Evolutionary conservation across 179 eudicot genomes (phyloP).

Genomic region (Amaranthus tricolor): DNA sequence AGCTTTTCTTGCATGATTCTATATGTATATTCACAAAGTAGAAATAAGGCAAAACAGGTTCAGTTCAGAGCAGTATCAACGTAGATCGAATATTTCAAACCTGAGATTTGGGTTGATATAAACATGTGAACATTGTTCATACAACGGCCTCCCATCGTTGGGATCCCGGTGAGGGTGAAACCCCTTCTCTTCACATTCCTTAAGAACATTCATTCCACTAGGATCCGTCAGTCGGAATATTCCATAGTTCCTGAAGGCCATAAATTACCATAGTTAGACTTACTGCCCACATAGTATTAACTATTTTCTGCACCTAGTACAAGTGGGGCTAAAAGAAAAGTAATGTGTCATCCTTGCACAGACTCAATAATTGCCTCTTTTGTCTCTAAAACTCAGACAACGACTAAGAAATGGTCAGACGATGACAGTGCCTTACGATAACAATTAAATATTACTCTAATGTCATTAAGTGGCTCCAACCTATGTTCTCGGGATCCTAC

Average conservation of each 20-base stretch:
- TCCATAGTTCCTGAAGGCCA: slow-evolving; percentile 45
- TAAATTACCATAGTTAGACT: slow-evolving; percentile 17
- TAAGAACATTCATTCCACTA: slow-evolving; percentile 47
- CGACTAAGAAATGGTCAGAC: no score
- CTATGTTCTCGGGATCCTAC: no score
- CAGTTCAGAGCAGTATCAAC: slow-evolving; percentile 35
- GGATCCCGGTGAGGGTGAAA: slow-evolving; percentile 60
- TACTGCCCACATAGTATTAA: background rate
- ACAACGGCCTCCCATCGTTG: slow-evolving; percentile 49
- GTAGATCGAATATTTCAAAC: slow-evolving; percentile 63
- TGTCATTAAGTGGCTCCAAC: no score
- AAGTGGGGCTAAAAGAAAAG: background rate
- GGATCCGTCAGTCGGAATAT: slow-evolving; percentile 58
- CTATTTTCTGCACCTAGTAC: background rate
- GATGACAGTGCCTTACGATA: no score
- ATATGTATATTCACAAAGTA: background rate
- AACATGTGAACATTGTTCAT: slow-evolving; percentile 65
- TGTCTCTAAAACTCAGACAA: background rate
- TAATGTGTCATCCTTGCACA: background rate
- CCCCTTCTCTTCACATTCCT: slow-evolving; percentile 57
- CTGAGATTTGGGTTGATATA: slow-evolving; percentile 59
- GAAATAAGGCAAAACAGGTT: background rate
- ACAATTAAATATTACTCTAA: no score
- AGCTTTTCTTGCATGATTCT: slow-evolving; percentile 11
- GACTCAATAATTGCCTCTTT: slow-evolving; percentile 1